Conservation (phyloP, 352 stramenopile genomes). For the Pythium folliculosum region DNA sequence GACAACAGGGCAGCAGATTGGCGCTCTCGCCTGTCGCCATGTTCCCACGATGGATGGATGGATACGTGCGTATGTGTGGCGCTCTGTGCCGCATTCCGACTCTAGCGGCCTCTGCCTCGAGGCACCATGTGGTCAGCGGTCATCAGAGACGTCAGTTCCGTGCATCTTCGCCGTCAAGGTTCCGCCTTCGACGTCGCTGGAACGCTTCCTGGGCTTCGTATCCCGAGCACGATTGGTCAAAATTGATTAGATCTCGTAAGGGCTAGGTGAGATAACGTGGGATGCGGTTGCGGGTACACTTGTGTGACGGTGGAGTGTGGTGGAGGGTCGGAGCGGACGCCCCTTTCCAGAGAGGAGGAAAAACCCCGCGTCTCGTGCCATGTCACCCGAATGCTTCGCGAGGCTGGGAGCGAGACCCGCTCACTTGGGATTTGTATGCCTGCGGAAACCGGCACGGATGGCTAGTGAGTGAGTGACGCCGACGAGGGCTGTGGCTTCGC, state of each 20-base stretch:
- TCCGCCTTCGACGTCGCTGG: neutral
- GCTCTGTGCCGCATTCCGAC: neutral
- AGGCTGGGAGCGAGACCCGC: no score
- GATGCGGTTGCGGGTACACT: constrained; percentile 17
- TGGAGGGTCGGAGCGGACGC: constrained; percentile 8
- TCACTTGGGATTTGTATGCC: constrained; percentile 35
- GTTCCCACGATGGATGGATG: neutral
- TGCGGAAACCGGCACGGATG: constrained; percentile 7
- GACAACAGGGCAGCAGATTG: neutral
- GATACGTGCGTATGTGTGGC: constrained; percentile 2
- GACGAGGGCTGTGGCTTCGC: constrained; percentile 18
- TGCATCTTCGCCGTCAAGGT: constrained; percentile 28
- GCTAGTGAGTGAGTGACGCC: constrained; percentile 21
- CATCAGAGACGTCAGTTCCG: constrained; percentile 18
- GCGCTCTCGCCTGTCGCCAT: neutral
- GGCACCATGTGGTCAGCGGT: constrained; percentile 20
- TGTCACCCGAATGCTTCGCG: constrained; percentile 9
- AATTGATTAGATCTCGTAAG: constrained; percentile 7
- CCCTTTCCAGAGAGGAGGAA: neutral
- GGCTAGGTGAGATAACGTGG: constrained; percentile 7
- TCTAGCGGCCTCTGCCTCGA: constrained; percentile 17
- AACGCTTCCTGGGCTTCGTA: neutral
- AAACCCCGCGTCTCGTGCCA: constrained; percentile 5
- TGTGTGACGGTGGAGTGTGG: constrained; percentile 7
- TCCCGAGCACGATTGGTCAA: constrained; percentile 10